phyloP scores from a whole-genome alignment of 108 stramenopile genomes.

The Cyclotella choctawhatcheeana region DNA sequence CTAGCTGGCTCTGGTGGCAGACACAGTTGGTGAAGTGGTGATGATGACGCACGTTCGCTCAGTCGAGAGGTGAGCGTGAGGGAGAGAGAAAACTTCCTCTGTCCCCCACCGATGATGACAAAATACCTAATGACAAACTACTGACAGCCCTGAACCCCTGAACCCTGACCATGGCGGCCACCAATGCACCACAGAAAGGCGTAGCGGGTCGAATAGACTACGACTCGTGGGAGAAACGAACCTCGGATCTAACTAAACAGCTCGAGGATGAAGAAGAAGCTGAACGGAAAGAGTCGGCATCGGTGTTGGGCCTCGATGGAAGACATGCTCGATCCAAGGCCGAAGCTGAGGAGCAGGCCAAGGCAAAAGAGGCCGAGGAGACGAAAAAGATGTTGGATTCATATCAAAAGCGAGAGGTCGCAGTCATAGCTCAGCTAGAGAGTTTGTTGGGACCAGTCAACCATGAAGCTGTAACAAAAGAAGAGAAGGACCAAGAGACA shows the following conservation, averaged over 20 bases:
- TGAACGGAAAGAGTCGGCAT: constrained; percentile 46
- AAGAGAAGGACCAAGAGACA: constrained; percentile 36
- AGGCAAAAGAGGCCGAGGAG: constrained; percentile 65
- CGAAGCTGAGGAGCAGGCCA: constrained; percentile 76
- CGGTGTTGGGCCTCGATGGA: constrained; percentile 77
- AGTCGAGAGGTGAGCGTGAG: no score
- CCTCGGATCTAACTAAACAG: constrained; percentile 59
- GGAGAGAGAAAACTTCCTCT: no score
- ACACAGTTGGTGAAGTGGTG: no score
- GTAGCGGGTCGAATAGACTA: constrained; percentile 80
- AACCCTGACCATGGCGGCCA: neutral
- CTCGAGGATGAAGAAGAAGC: constrained; percentile 63
- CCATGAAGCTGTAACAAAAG: constrained; percentile 16
- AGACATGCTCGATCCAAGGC: constrained; percentile 74
- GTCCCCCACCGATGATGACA: no score
- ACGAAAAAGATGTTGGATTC: constrained; percentile 70
- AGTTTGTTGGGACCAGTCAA: constrained; percentile 53
- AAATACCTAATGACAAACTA: no score
- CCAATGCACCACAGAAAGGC: constrained; percentile 40
- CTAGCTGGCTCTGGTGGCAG: no score
- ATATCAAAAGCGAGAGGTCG: constrained; percentile 74
- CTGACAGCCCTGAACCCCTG: no score
- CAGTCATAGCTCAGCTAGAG: constrained; percentile 48
- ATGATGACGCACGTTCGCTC: no score
- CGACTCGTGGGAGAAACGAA: constrained; percentile 72